Evolutionary conservation across 1,284 basidiomycete species (phyloP).

Genomic region (Moesziomyces sp.): DNA sequence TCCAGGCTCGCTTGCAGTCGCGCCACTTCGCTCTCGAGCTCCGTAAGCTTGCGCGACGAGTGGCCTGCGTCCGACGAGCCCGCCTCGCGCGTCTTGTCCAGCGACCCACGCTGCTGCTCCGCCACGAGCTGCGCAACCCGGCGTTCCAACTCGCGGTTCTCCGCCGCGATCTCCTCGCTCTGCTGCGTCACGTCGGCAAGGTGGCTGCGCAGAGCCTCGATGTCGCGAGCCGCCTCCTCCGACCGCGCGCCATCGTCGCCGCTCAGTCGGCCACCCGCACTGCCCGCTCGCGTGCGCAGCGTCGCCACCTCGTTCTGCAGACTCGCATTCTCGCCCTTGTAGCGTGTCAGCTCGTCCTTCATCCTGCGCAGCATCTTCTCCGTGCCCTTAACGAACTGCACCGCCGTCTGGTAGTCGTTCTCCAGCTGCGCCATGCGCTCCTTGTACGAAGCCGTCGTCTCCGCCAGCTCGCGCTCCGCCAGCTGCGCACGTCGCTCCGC

Average conservation of each 20-base stretch:
- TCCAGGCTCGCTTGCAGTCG: constrained; percentile 42
- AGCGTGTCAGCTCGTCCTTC: constrained; percentile 73
- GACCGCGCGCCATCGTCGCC: constrained; percentile 42
- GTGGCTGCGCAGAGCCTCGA: constrained; percentile 56
- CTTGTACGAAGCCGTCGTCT: constrained; percentile 63
- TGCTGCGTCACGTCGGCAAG: constrained; percentile 56
- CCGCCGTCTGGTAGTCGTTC: constrained; percentile 92
- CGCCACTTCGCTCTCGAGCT: constrained; percentile 52
- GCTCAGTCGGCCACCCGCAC: constrained; percentile 20
- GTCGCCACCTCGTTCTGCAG: constrained; percentile 51
- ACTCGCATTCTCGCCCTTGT: constrained; percentile 64
- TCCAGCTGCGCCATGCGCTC: constrained; percentile 77
- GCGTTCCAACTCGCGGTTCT: constrained; percentile 62
- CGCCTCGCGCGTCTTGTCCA: constrained; percentile 34
- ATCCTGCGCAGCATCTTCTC: constrained; percentile 99
- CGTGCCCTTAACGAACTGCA: constrained; percentile 84
- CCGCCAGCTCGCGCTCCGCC: constrained; percentile 63
- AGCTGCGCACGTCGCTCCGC: constrained; percentile 73
- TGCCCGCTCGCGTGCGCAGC: constrained; percentile 18
- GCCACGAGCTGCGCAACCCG: constrained; percentile 44
- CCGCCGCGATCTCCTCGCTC: constrained; percentile 56
- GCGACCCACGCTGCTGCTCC: constrained; percentile 49
- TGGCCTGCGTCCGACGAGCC: constrained; percentile 14
- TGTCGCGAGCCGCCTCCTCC: constrained; percentile 56
- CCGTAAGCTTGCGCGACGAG: constrained; percentile 36